Evolutionary conservation across 495 filamentous ascomycete genomes (phyloP), one percentile per base, ranked within the genome.

Genomic region (Trichocladium antarcticum): DNA sequence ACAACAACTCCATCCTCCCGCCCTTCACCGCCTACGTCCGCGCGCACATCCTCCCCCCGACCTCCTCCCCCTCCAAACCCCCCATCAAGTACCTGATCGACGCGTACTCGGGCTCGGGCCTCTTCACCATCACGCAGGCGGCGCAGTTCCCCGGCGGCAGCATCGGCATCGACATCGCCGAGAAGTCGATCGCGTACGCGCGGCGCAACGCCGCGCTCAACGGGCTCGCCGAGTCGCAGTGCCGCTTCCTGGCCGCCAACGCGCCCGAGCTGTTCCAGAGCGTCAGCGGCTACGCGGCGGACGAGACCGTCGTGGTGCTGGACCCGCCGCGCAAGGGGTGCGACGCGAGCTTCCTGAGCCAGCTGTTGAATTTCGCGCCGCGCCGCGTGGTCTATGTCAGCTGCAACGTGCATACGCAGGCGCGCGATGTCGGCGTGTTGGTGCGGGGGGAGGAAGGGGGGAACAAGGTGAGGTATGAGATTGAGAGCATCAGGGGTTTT

Each of bases 1-100:
- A 98, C 72, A 98, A 98, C 75, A 98, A 98, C 70, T 94, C 88
- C 40, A 96, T 98, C 68, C 81, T 98, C n/a, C 77, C 85, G 35
- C 66, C 65, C 10, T 95, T 98, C 69, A 96, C 89, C 11, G 76
- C 80, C 50, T 96, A 90, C 72, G 87, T 98, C 68, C 87, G 92
- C 42, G 71, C 82, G 39, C 79, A 87, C 59, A 82, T 90, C 57
- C 72, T 89, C 16, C 74, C 75, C 2, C 69, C 73, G n/a, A n/a
- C n/a, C 0, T 1, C 55, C 49, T 8, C 57, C 56, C 5, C 59
- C 53, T 34, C 42, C 43, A 10, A 50, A 50, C 17, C 57, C 50
- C 37, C 54, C 42, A 84, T 93, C 64, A 83, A 80, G 50, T 86
- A 89, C 70, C 80, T 98, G 11, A 84, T 98, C 42, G 92, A 98